Evolutionary conservation across 306 rosid species (phyloP), one percentile per base, ranked within the genome.

Genomic region (Cucurbita pepo): DNA sequence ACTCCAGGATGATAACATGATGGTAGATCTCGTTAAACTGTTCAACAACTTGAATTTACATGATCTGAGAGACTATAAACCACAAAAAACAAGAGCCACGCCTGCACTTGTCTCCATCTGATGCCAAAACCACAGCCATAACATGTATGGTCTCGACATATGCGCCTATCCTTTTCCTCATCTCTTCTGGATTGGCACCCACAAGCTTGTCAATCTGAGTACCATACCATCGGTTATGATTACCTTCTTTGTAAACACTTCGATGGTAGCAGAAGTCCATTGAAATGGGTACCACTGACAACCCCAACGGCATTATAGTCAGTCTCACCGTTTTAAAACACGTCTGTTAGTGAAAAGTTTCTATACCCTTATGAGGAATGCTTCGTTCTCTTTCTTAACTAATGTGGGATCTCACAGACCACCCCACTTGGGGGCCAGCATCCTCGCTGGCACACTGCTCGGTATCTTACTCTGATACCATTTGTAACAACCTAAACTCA

Each of bases 151-250:
- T 80, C 71, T 81, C 85, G 74, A 78, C 83, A 77, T 81, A 73
- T n/a, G 74, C 82, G 8, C 88, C 86, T 15, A 94, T 77, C 91
- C 83, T 85, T 84, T 87, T 94, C 96, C 82, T 89, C 62, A 91
- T 75, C 95, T 89, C 99, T 58, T 94, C 97, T 3, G 97, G 92
- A 81, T 94, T 89, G 45, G 99, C 99, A 86, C 97, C 99, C 73
- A 94, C 87, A 15, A 91, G 44, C 82, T 84, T 94, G 52, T 88
- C 96, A 37, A 73, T 57, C 15, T 69, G 73, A 78, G 51, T 75
- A 67, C 95, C 92, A 16, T 38, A 7, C 34, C 52, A 41, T 41
- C 16, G 2, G 5, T 41, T 10, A 5, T 25, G 64, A 6, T 13
- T 30, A 10, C 5, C 63, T 14, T 57, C 12, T 57, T 57, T 56